Evolutionary conservation across 1,139 yeast genomes (phyloP).

Genomic region (Pichia sp.): DNA sequence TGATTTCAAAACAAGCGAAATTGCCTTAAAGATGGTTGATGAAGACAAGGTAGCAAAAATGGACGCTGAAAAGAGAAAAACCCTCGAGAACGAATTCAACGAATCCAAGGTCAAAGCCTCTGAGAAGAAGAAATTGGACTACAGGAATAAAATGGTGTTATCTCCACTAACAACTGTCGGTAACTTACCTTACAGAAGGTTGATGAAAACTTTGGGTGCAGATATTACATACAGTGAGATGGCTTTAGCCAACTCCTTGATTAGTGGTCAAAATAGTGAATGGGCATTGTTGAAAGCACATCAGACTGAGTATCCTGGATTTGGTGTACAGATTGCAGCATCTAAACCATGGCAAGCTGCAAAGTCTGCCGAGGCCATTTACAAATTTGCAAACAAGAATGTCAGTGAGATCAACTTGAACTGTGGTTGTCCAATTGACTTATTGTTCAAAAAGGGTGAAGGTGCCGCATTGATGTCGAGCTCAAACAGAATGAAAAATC

Average conservation of each 20-base stretch:
- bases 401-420: conserved; percentile 82
- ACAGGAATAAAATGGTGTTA: conserved; percentile 73
- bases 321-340: conserved; percentile 91
- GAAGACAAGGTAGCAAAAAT: conserved; percentile 25
- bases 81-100: conserved; percentile 48
- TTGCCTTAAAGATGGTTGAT: conserved; percentile 33
- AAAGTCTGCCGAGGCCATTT: conserved; percentile 79
- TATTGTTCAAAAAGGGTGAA: conserved; percentile 87
- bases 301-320: conserved; percentile 73
- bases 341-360: conserved; percentile 92
- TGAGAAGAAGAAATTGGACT: conserved; percentile 73
- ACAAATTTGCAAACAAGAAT: conserved; percentile 45
- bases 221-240: conserved; percentile 93
- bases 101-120: conserved; percentile 74
- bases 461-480: conserved; percentile 93
- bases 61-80: conserved; percentile 33
- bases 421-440: conserved; percentile 96
- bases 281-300: conserved; percentile 98
- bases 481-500: conserved; percentile 73
- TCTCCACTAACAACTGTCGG: conserved; percentile 98
- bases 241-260: conserved; percentile 83
- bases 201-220: conserved; percentile 88
- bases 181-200: conserved; percentile 86
- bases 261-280: conserved; percentile 88
- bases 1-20: conserved; percentile 51